phyloP scores from a whole-genome alignment of 2,329 filamentous ascomycete species.

The Calonectria hongkongensis region DNA sequence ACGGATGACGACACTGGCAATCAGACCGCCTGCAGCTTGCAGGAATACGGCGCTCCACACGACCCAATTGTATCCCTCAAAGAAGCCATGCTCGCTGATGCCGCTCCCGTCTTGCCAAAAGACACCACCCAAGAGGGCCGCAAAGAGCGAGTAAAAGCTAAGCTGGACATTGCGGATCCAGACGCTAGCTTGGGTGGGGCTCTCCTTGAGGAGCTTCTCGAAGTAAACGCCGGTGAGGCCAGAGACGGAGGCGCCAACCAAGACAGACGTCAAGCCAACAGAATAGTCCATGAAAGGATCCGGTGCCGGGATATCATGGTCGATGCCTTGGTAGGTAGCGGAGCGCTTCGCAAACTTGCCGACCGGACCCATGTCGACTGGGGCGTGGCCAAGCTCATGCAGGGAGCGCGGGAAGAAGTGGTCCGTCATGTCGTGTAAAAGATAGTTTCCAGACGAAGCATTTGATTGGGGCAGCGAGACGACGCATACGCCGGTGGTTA shows the following conservation, averaged over 20 bases:
- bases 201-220: conserved; percentile 93
- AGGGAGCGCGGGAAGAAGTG: conserved; percentile 87
- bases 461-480: conserved; percentile 84
- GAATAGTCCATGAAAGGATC: conserved; percentile 82
- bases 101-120: conserved; percentile 90
- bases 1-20: conserved; percentile 71
- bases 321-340: conserved; percentile 93
- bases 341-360: conserved; percentile 71
- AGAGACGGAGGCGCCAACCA: conserved; percentile 86
- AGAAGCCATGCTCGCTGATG: conserved; percentile 90
- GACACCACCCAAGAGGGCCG: conserved; percentile 89
- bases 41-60: conserved; percentile 91
- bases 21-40: conserved; percentile 88
- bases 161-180: conserved; percentile 98
- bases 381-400: conserved; percentile 81
- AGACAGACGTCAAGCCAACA: conserved; percentile 85
- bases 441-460: conserved; percentile 70
- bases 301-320: conserved; percentile 71
- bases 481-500: conserved; percentile 88
- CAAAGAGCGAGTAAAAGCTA: conserved; percentile 94
- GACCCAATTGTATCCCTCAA: conserved; percentile 93
- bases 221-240: conserved; percentile 91
- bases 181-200: conserved; percentile 83
- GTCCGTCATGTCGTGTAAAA: conserved; percentile 78
- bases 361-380: conserved; percentile 44